These are phyloP conservation scores for Leucocoprinus leucothites DNA, from an alignment of 768 basidiomycete genomes.

Conservation along the genomic window DNA sequence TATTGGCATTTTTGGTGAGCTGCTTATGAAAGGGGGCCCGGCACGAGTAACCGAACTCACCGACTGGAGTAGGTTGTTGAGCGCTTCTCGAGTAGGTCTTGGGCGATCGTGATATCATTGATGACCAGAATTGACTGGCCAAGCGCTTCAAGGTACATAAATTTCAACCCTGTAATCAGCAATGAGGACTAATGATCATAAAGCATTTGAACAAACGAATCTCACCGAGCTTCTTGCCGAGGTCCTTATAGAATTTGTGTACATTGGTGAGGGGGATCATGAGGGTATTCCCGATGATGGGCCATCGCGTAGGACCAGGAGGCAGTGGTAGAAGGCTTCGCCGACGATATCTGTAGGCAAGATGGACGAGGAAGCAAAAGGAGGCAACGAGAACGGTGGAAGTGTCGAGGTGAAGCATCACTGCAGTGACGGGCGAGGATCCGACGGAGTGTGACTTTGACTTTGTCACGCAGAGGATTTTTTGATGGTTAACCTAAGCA, in stretches of 20 bases:
- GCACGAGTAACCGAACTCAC: neutral
- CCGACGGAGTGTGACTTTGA: no score
- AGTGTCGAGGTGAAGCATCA: neutral
- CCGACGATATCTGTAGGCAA: neutral
- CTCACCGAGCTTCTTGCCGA: neutral
- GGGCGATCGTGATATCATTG: constrained; percentile 21
- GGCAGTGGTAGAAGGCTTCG: neutral
- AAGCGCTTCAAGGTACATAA: constrained; percentile 24
- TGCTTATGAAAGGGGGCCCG: neutral
- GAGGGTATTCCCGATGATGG: neutral
- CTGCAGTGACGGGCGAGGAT: neutral
- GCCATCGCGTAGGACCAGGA: neutral
- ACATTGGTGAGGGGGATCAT: neutral
- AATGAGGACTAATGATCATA: neutral
- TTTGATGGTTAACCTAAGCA: no score
- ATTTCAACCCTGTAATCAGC: neutral
- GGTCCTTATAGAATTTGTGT: constrained; percentile 1
- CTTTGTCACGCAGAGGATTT: no score
- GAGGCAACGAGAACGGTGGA: neutral
- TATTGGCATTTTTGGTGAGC: neutral
- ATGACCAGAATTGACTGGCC: constrained; percentile 24
- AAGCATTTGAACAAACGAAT: neutral
- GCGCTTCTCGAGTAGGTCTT: constrained; percentile 26
- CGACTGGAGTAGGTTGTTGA: constrained; percentile 26
- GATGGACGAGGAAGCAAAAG: neutral